Evolutionary conservation across 805 yeast species (phyloP).

Genomic region (Suhomyces sp.): DNA sequence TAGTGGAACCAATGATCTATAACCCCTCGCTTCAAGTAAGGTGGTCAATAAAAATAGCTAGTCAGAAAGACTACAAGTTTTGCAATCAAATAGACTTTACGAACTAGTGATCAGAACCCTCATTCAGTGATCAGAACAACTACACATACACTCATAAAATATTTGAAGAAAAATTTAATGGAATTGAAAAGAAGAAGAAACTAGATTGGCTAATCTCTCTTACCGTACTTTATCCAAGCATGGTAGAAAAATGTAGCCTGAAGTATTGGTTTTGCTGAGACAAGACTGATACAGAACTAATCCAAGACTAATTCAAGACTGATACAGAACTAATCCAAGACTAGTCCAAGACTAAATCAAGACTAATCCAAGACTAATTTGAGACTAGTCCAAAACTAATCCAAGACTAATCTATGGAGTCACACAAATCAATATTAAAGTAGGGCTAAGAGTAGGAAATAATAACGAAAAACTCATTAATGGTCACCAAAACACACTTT

Average conservation of each 20-base stretch:
- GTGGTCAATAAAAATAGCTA: no score
- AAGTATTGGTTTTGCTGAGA: background rate
- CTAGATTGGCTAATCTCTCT: background rate
- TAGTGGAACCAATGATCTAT: no score
- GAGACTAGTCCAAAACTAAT: background rate
- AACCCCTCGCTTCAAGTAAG: no score
- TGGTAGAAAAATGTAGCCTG: background rate
- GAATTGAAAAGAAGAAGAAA: background rate
- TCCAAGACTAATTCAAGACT: background rate
- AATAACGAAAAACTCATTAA: conserved; percentile 2
- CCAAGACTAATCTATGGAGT: background rate
- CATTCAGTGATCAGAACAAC: no score
- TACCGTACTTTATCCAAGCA: background rate
- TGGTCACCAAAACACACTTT: conserved; percentile 12
- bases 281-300: no score
- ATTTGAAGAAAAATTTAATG: background rate
- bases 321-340: background rate
- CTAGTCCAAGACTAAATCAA: background rate
- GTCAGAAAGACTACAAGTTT: no score
- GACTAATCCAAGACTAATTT: background rate
- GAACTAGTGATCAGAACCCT: no score
- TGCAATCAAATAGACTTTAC: no score
- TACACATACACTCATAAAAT: background rate
- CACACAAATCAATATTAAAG: no score
- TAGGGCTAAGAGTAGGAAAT: no score